Evolutionary conservation across 345 rosid genomes (phyloP), one percentile per base, ranked within the genome.

Genomic region (Raphanus sativus): DNA sequence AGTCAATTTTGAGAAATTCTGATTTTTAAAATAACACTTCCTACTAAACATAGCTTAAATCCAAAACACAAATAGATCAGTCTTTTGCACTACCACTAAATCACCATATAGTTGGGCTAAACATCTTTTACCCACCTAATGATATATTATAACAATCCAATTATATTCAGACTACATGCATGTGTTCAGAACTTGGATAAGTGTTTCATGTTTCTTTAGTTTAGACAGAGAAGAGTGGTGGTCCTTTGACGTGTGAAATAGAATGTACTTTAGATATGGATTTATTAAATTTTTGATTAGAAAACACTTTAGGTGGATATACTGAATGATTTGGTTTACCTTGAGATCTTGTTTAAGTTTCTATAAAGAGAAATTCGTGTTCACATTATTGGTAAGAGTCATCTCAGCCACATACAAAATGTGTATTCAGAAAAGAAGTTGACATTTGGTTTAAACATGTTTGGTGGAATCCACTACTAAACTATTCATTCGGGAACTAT

Each of bases 301-400:
- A 63, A 11, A 11, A 26, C 10, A 2, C 52, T 69, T 76, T 54
- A 62, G 70, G 65, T 76, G 75, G 80, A 63, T 71, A 21, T 30
- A 21, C 29, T 71, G 67, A 77, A 65, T 65, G 72, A 6, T 77
- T 77, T 64, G 81, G 81, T 77, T 70, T 70, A 67, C 67, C 76
- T 56, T 71, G 76, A 65, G 62, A 71, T 71, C 3, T 21, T 71
- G 60, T 65, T 71, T 40, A 10, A 56, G 26, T 63, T 56, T 71
- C 21, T 50, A 45, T 58, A 58, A 26, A 71, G n/a, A 4, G 21
- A 5, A 17, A 36, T 40, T 1, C 3, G 67, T 58, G 76, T 77
- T 77, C 81, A 77, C 76, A 77, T 61, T 56, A 6, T 21, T 29
- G 33, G 26, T 52, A 9, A 25, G 52, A 65, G 71, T 65, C 65